phyloP scores from a whole-genome alignment of 208 protist species.

The Plasmodiophora brassicae region DNA sequence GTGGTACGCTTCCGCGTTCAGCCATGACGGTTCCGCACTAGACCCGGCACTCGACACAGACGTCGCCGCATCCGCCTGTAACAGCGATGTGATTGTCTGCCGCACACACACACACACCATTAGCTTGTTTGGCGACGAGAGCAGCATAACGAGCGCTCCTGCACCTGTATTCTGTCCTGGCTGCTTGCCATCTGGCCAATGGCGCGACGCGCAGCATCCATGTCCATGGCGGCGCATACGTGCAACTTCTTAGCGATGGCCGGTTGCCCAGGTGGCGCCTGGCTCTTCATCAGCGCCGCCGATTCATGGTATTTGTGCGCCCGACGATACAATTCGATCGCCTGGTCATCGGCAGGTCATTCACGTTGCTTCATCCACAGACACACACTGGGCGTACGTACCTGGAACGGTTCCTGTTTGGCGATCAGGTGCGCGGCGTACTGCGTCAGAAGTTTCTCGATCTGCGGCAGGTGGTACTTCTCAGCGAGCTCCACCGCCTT shows the following conservation, averaged over 20 bases:
- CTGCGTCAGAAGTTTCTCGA: conserved; percentile 74
- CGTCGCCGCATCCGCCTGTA: conserved; percentile 68
- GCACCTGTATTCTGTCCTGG: not conserved
- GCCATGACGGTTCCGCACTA: conserved; percentile 36
- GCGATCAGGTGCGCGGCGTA: conserved; percentile 78
- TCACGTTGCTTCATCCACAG: not conserved
- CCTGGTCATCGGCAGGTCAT: conserved; percentile 59
- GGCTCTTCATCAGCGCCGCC: conserved; percentile 78
- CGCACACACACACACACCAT: conserved; percentile 25
- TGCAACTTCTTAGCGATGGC: conserved; percentile 88
- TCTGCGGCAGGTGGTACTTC: conserved; percentile 76
- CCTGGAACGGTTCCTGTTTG: conserved; percentile 65
- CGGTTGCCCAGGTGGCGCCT: conserved; percentile 49
- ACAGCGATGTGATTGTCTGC: conserved; percentile 54
- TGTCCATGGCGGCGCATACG: conserved; percentile 85
- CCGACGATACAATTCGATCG: conserved; percentile 91
- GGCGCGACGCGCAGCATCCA: conserved; percentile 75
- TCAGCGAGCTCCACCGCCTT: conserved; percentile 78
- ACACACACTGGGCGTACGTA: too few species aligned
- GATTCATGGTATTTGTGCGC: conserved; percentile 81
- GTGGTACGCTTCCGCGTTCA: conserved; percentile 79
- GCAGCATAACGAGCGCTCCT: not conserved
- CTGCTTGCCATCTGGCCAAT: conserved; percentile 38
- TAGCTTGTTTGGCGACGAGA: conserved; percentile 26
- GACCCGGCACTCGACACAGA: conserved; percentile 55